A percentile compares a stretch with the other conserved stretches of the same genome.
Conservation (phyloP, 192 early-diverging fungal genomes). For the Linnemannia elongata region DNA sequence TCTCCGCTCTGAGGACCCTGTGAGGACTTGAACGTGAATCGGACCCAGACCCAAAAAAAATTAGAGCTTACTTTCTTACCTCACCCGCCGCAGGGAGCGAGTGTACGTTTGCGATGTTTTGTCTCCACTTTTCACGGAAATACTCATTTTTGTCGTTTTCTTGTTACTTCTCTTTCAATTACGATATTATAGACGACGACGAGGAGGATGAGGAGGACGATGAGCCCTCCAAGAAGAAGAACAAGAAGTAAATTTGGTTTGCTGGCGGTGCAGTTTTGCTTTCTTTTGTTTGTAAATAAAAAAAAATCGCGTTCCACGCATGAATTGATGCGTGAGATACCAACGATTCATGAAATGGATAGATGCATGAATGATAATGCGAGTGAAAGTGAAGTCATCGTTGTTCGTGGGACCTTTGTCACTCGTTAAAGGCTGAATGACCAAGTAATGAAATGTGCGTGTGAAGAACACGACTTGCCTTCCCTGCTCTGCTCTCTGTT, state of each 20-base stretch:
- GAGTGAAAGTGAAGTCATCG: neutral
- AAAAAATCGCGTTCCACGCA: slow-evolving; percentile 2
- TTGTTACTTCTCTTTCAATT: neutral
- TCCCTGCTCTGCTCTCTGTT: too few relatives aligned
- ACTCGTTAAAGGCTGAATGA: too few relatives aligned
- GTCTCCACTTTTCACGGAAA: neutral
- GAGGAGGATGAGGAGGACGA: slow-evolving; percentile 50
- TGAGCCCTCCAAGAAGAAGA: slow-evolving; percentile 52
- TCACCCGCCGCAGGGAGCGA: neutral
- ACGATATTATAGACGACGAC: slow-evolving; percentile 25
- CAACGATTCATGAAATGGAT: neutral
- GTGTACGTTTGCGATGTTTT: neutral
- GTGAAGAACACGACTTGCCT: too few relatives aligned
- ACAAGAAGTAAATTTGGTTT: slow-evolving; percentile 43
- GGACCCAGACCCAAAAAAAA: neutral
- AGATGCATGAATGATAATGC: too few relatives aligned
- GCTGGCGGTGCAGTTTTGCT: neutral
- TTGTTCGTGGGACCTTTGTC: neutral
- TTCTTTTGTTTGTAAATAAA: slow-evolving; percentile 7
- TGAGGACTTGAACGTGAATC: neutral
- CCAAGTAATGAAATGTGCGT: too few relatives aligned
- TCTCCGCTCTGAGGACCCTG: slow-evolving; percentile 8
- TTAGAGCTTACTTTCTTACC: neutral
- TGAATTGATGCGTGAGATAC: neutral
- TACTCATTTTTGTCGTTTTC: neutral